Evolutionary conservation across 2,329 filamentous ascomycete genomes (phyloP), one percentile per base, ranked within the genome.

Genomic region (Ophiostoma ips): DNA sequence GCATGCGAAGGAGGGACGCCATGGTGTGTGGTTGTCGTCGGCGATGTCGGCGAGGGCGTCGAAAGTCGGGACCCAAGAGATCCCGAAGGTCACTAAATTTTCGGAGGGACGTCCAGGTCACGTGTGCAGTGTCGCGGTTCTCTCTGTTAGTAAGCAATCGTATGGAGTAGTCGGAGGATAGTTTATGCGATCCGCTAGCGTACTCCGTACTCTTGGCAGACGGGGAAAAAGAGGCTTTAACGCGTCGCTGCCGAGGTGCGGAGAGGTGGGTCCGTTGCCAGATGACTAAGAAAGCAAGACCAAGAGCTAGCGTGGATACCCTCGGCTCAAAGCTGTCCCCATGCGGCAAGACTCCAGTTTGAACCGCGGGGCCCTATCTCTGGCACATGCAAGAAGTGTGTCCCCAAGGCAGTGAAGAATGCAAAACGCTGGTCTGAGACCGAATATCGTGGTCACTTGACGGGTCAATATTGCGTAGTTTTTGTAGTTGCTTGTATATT

Each of bases 1-100:
- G 57, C 9, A 64, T 58, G 18, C 59, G 55, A n/a, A 68, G 57
- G 48, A 60, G 57, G 57, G 59, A 62, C 46, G 62, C 61, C 64
- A 66, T 65, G 21, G 34, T 35, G 33, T 24, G 33, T 40, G 9
- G 16, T 40, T 8, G 16, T 37, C 43, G 43, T 34, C 28, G 10
- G 16, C 19, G 18, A 12, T 34, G 28, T 34, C 18, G 43, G 28
- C 40, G 24, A 28, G 40, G 8, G n/a, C 35, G 35, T 37, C 35
- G 12, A 19, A 16, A 40, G 18, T 40, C 37, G 37, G 21, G 24
- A 28, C 24, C 5, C 5, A 28, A 4, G 24, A 28, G 31, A 16
- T 21, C 30, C 18, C 16, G 28, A 21, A 21, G 19, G 15, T 24
- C 28, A 44, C 41, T 45, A 34, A 34, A n/a, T 19, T 19, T 45